Conservation (phyloP, 2,329 filamentous ascomycete genomes). For the Talaromyces sp. region DNA sequence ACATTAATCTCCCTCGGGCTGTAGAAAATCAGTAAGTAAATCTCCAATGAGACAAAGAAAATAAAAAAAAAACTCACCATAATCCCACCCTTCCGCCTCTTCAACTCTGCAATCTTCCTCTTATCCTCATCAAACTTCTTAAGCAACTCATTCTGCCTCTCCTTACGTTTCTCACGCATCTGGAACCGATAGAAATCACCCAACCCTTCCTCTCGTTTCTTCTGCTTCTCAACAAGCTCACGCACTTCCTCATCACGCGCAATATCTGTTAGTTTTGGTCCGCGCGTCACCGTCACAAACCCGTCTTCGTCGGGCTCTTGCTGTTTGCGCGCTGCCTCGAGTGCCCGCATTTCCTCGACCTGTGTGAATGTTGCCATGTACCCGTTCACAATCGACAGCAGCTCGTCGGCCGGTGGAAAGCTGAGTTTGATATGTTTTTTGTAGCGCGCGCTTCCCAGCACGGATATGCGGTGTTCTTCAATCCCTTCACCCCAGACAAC, state of each 20-base stretch:
- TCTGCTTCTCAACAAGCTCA: conserved; percentile 52
- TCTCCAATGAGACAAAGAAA: conserved; percentile 1
- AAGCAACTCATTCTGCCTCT: conserved; percentile 63
- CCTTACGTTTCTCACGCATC: conserved; percentile 71
- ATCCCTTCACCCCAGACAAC: conserved; percentile 66
- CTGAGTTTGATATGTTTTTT: conserved; percentile 64
- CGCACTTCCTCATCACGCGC: conserved; percentile 67
- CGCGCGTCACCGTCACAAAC: conserved; percentile 84
- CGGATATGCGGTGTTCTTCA: conserved; percentile 47
- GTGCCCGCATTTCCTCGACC: conserved; percentile 61
- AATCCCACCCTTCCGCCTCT: conserved; percentile 60
- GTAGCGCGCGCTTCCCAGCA: conserved; percentile 49
- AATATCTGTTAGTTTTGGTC: conserved; percentile 65
- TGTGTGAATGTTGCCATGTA: conserved; percentile 77
- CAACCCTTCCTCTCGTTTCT: conserved; percentile 60
- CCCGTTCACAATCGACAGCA: conserved; percentile 72
- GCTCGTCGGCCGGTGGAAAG: conserved; percentile 60
- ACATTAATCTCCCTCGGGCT: conserved; percentile 28
- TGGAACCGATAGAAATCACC: conserved; percentile 83
- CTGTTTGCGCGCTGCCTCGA: conserved; percentile 57
- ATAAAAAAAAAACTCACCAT: conserved; percentile 30
- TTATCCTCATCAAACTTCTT: conserved; percentile 72
- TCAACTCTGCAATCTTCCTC: conserved; percentile 65
- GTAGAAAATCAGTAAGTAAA: conserved; percentile 9
- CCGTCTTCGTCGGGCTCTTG: conserved; percentile 90